Evolutionary conservation across 768 basidiomycete genomes (phyloP).

Genomic region (Mrakia frigida): DNA sequence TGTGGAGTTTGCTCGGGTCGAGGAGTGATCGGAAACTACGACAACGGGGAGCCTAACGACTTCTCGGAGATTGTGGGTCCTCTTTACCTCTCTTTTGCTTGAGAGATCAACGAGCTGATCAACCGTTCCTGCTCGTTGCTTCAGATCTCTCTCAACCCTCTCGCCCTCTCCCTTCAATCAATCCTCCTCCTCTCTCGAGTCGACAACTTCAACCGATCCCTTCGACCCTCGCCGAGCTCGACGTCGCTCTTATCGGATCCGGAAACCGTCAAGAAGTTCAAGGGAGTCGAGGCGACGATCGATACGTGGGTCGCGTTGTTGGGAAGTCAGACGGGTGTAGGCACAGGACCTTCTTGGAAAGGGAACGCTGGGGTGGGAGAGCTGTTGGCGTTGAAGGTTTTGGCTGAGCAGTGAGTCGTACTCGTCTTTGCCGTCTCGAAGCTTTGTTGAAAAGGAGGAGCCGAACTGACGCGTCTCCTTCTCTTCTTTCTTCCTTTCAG

Average conservation of each 20-base stretch:
- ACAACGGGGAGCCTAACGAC: neutral
- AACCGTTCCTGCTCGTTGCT: neutral
- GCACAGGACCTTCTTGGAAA: conserved; percentile 5
- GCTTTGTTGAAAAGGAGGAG: too few relatives aligned
- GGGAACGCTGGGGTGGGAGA: conserved; percentile 17
- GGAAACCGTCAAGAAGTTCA: conserved; percentile 15
- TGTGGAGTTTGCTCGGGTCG: conserved; percentile 3
- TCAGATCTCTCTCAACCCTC: conserved; percentile 1
- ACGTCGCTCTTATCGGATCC: neutral
- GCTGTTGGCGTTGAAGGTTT: conserved; percentile 25
- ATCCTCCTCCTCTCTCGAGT: conserved; percentile 12
- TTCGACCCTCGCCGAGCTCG: conserved; percentile 17
- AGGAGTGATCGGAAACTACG: conserved; percentile 10
- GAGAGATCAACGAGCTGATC: neutral
- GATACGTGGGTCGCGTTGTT: conserved; percentile 24
- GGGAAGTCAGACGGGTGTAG: neutral
- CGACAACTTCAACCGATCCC: conserved; percentile 27
- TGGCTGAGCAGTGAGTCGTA: conserved; percentile 26
- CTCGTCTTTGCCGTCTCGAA: neutral
- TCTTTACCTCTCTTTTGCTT: neutral
- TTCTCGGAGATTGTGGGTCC: conserved; percentile 7
- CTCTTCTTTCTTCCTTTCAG: neutral
- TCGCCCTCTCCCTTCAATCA: conserved; percentile 17
- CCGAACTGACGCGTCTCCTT: too few relatives aligned
- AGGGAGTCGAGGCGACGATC: conserved; percentile 15